Evolutionary conservation across 345 rosid species (phyloP), one percentile per base, ranked within the genome.

Genomic region (Eutrema heterophyllum): DNA sequence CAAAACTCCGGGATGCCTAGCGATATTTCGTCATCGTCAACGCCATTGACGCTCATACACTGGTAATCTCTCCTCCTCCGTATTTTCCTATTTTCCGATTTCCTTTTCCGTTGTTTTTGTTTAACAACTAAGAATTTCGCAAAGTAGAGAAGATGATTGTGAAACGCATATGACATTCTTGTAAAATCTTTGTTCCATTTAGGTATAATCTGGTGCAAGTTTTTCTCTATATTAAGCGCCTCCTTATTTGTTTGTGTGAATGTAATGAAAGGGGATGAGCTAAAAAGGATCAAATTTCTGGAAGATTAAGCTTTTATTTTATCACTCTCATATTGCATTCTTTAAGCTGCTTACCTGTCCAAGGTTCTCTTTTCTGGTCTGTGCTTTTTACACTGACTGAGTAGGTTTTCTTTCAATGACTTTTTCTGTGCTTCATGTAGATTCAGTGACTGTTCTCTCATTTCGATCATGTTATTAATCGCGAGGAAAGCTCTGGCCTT

Each of bases 401-500:
- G 43, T 50, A 7, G 35, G 27, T 0, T 29, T 62, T 73, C 24
- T 64, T 72, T 63, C 16, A 33, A 21, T 54, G 57, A 13, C 48
- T 32, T 57, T 13, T 39, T 55, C 18, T 50, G 29, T 55, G 15
- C 33, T 36, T 11, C 2, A 0, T 21, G 24, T 21, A 21, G 24
- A 21, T 30, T 30, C 33, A 30, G 5, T 56, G 55, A 9, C 35
- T 58, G 35, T 21, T 45, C 1, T 66, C 9, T 54, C 9, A 2
- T 59, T 62, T 53, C 45, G 70, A 76, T 38, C 30, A 77, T 77
- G 81, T 32, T 71, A 44, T 6, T 71, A 41, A 9, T 66, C 11
- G 81, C 77, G 45, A 77, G 73, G 77, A 77, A 66, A 71, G 81
- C 81, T 26, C 66, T 66, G 64, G 73, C 50, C 36, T 64, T 35